A percentile compares a stretch with the other conserved stretches of the same genome.
These are phyloP conservation scores for Kregervanrija pseudodelftensis DNA, from an alignment of 805 yeast species.

Conservation along the genomic window DNA sequence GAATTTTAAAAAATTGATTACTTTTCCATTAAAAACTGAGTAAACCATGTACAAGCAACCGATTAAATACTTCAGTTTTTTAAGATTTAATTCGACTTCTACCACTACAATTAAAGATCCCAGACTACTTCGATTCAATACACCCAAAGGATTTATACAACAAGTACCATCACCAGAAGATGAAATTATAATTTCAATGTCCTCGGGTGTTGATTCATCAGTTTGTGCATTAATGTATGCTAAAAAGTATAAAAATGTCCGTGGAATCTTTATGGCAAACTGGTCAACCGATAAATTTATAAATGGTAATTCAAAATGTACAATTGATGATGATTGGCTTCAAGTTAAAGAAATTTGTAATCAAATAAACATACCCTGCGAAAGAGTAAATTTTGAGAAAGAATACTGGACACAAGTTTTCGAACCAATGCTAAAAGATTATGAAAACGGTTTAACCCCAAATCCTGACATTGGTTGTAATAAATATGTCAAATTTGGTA, in stretches of 20 bases:
- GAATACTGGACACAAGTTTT: conserved; percentile 94
- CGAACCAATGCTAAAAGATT: conserved; percentile 79
- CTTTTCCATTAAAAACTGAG: no score
- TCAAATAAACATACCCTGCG: conserved; percentile 59
- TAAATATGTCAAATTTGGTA: conserved; percentile 79
- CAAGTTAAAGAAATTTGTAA: conserved; percentile 65
- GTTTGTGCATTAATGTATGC: conserved; percentile 62
- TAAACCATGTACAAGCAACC: no score
- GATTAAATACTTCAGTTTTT: neutral
- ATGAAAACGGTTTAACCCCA: conserved; percentile 73
- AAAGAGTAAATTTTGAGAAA: conserved; percentile 73
- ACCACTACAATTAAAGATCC: neutral
- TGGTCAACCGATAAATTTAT: conserved; percentile 46
- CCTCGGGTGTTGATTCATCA: conserved; percentile 95
- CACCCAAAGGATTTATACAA: conserved; percentile 27
- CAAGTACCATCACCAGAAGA: conserved; percentile 44
- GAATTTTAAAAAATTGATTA: no score
- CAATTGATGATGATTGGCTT: conserved; percentile 77
- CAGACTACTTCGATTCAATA: conserved; percentile 5
- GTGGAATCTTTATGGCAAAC: conserved; percentile 90
- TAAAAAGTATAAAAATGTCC: conserved; percentile 47
- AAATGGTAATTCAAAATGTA: conserved; percentile 40
- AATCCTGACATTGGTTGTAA: conserved; percentile 94
- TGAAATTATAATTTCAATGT: conserved; percentile 79
- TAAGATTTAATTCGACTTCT: neutral